phyloP scores from a whole-genome alignment of 495 filamentous ascomycete genomes.

The Letharia columbiana region DNA sequence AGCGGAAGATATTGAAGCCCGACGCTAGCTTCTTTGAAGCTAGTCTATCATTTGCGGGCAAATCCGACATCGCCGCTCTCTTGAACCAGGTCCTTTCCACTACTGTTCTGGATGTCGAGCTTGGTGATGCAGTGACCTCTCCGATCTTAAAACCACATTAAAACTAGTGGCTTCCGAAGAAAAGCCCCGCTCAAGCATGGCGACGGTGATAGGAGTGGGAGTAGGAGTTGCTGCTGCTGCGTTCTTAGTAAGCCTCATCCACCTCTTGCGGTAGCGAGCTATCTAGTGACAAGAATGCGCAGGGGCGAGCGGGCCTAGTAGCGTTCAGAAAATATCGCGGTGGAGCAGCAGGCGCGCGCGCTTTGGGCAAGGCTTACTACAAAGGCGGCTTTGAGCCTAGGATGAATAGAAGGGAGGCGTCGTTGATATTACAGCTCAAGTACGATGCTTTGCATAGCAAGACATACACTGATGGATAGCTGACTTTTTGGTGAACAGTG shows the following conservation, averaged over 20 bases:
- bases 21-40: background rate
- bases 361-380: conserved; percentile 85
- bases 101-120: background rate
- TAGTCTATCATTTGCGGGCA: conserved; percentile 11
- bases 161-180: background rate
- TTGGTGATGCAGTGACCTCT: background rate
- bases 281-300: conserved; percentile 22
- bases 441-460: conserved; percentile 35
- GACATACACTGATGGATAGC: background rate
- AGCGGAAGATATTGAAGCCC: background rate
- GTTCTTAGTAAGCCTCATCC: conserved; percentile 53
- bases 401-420: conserved; percentile 87
- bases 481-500: conserved; percentile 41
- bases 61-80: conserved; percentile 10
- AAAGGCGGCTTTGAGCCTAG: conserved; percentile 93
- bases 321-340: conserved; percentile 77
- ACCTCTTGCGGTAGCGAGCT: background rate
- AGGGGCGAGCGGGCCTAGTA: conserved; percentile 88
- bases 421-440: conserved; percentile 85
- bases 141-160: background rate
- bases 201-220: conserved; percentile 65
- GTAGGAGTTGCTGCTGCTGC: conserved; percentile 70
- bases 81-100: background rate
- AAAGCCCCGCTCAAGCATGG: conserved; percentile 43
- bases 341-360: conserved; percentile 48